Base-by-base conservation (phyloP, 148 eudicot species). In the Persicaria maculosa region DNA sequence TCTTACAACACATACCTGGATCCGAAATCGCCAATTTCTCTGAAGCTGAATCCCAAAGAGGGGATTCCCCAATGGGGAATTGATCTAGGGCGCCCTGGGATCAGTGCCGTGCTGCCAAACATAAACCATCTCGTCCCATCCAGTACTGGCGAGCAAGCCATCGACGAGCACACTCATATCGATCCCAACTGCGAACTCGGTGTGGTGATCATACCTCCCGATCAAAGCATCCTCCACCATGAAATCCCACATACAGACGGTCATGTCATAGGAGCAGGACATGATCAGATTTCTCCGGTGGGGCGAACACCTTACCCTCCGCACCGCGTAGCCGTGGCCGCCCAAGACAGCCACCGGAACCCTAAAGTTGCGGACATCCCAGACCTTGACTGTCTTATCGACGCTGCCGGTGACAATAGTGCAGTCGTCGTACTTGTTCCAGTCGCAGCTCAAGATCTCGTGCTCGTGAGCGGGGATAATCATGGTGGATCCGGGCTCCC, bases 91-190 rank as follows among this genome's bases (percentile, higher is more conserved):
- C 7, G 97, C 98, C 79, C 95, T 83, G 0, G 98, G 97, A 74
- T 94, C 98, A 4, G 87, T 94, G 6, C 98, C 98, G 59, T 94
- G 93, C 65, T 85, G 95, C 97, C 98, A 94, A 67, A 94, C 97
- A 72, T 91, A 94, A 31, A 88, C 98, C 74, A 84, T 77, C 87
- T 94, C 98, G 47, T 94, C 98, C 98, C 98, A 94, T n/a, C 98
- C 98, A 4, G 97, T 91, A 78, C 97, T 91, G 0, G 98, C 98
- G 75, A 94, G 76, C 71, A 94, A 82, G 74, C 98, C 98, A 71
- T 94, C 98, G 31, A 94, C 98, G 20, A 94, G 93, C 31, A 94
- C 98, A 81, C 98, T 91, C 97, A 94, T 91, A 79, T 94, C 98
- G 67, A 94, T 89, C 48, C 98, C 98, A 73, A 91, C 98, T 0